Conservation (phyloP, 1,284 basidiomycete species). For the Taiwanofungus camphoratus region DNA sequence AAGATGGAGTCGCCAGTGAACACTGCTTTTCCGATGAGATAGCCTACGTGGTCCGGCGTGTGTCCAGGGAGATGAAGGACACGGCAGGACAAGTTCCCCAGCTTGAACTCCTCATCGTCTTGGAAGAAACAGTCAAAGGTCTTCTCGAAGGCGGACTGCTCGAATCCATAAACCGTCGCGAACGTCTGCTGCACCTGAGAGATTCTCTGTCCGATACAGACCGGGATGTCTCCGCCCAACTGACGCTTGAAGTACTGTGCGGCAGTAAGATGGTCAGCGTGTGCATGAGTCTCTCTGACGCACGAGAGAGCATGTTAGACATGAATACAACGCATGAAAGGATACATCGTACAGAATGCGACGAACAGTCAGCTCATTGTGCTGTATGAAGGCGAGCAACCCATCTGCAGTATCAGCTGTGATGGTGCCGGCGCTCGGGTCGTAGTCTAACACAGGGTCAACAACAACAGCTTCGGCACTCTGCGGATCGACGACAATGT, state of each 20-base stretch:
- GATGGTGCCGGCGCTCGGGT: conserved; percentile 28
- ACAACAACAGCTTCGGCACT: conserved; percentile 31
- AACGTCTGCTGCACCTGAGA: conserved; percentile 33
- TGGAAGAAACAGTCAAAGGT: conserved; percentile 33
- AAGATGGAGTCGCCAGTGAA: conserved; percentile 40
- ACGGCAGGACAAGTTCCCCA: conserved; percentile 28
- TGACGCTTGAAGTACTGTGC: conserved; percentile 33
- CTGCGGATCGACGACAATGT: conserved; percentile 30
- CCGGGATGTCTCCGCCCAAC: conserved; percentile 25
- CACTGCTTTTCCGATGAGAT: conserved; percentile 33
- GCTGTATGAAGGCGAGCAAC: conserved; percentile 28
- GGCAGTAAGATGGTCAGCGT: conserved; percentile 37
- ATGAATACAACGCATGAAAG: neutral
- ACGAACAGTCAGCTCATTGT: conserved; percentile 28
- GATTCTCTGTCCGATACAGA: conserved; percentile 36
- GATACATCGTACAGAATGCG: conserved; percentile 28
- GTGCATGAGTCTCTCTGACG: conserved; percentile 35
- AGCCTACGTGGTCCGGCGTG: conserved; percentile 35
- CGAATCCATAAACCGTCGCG: conserved; percentile 31
- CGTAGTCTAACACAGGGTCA: conserved; percentile 35
- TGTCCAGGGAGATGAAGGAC: conserved; percentile 35
- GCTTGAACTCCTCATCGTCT: conserved; percentile 32
- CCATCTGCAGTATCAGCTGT: conserved; percentile 32
- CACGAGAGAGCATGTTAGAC: neutral
- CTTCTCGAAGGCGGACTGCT: conserved; percentile 21